A percentile compares a stretch with the other conserved stretches of the same genome.
These are phyloP conservation scores for Penicillium atrosanguineum DNA, from an alignment of 495 filamentous ascomycete genomes.

Conservation along the genomic window DNA sequence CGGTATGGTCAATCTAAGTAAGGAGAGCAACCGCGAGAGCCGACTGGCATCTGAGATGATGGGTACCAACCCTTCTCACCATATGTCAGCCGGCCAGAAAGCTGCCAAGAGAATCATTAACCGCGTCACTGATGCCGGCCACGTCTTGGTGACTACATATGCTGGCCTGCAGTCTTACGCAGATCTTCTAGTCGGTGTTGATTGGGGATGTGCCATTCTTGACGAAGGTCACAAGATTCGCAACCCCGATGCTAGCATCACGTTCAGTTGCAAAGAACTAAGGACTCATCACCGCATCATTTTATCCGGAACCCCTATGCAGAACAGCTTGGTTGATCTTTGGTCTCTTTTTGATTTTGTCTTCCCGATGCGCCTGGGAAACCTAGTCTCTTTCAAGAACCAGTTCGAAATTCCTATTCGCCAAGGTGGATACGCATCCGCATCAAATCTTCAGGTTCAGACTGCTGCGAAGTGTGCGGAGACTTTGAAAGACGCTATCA, in stretches of 20 bases:
- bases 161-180: conserved; percentile 86
- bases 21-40: conserved; percentile 70
- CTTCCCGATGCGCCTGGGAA: conserved; percentile 92
- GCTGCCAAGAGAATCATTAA: conserved; percentile 76
- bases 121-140: conserved; percentile 79
- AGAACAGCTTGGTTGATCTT: conserved; percentile 94
- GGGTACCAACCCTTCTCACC: conserved; percentile 25
- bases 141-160: conserved; percentile 93
- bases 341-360: conserved; percentile 98
- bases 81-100: conserved; percentile 52
- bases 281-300: conserved; percentile 86
- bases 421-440: conserved; percentile 89
- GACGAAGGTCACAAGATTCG: conserved; percentile 98
- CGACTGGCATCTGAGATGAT: conserved; percentile 46
- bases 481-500: conserved; percentile 85
- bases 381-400: conserved; percentile 80
- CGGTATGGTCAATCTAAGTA: conserved; percentile 82
- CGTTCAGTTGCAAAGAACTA: conserved; percentile 88
- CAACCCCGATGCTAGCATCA: conserved; percentile 89
- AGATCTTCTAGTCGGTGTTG: conserved; percentile 68
- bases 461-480: conserved; percentile 88
- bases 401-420: conserved; percentile 92
- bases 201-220: conserved; percentile 92
- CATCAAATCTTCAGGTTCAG: conserved; percentile 86
- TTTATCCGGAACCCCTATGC: conserved; percentile 93